Percentiles rank a stretch among this genome's conserved stretches.
phyloP scores from a whole-genome alignment of 148 eudicot genomes.

The Arctostaphylos glauca region DNA sequence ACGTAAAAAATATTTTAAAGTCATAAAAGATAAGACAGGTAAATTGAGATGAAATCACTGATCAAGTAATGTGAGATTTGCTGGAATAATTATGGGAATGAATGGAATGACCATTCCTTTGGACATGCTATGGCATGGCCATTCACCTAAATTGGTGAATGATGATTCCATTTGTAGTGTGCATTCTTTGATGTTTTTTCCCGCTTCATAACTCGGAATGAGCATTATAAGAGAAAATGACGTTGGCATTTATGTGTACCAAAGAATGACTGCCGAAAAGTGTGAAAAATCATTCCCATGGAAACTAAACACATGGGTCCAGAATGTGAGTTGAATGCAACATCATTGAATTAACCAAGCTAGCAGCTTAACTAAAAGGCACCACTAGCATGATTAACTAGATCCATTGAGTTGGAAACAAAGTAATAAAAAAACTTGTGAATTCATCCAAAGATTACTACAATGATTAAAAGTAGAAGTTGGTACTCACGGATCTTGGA shows the following conservation, averaged over 20 bases:
- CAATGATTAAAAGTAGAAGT: neutral
- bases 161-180: neutral
- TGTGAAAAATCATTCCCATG: neutral
- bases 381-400: neutral
- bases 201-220: neutral
- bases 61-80: neutral
- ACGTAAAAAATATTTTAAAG: neutral
- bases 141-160: too few relatives aligned
- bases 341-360: neutral
- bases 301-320: neutral
- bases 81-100: neutral
- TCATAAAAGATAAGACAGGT: neutral
- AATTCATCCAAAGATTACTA: neutral
- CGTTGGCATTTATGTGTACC: neutral
- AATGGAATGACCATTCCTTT: neutral
- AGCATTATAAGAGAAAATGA: neutral
- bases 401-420: too few relatives aligned
- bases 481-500: conserved; percentile 49
- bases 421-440: neutral
- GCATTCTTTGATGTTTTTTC: neutral
- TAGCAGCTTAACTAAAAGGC: neutral
- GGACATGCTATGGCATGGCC: neutral
- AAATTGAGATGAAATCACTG: neutral
- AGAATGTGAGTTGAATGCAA: neutral
- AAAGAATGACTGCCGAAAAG: neutral